phyloP scores from a whole-genome alignment of 306 rosid species.

The Castanopsis chinensis region DNA sequence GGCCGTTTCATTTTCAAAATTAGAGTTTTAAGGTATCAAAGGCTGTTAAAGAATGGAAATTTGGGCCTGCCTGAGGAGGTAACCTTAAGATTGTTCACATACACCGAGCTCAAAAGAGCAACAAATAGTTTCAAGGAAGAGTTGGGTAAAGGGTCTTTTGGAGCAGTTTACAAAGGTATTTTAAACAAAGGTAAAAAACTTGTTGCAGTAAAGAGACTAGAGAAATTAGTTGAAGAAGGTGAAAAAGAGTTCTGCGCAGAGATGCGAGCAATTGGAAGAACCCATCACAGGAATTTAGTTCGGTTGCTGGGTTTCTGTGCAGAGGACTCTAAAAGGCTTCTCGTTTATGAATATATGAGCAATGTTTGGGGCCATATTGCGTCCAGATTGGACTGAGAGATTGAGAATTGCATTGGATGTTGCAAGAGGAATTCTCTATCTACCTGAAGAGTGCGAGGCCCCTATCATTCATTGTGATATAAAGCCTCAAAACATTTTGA shows the following conservation, averaged over 20 bases:
- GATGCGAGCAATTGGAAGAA: slow-evolving; percentile 25
- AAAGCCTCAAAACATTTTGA: slow-evolving; percentile 8
- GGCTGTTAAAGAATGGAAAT: slow-evolving; percentile 9
- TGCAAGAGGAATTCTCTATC: slow-evolving; percentile 5
- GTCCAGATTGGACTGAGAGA: slow-evolving; percentile 10
- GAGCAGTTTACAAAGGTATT: slow-evolving; percentile 18
- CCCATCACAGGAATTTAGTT: slow-evolving; percentile 20
- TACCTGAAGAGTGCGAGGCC: slow-evolving; percentile 1
- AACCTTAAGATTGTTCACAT: slow-evolving; percentile 17
- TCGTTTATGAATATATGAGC: slow-evolving; percentile 18
- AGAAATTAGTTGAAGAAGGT: slow-evolving; percentile 19
- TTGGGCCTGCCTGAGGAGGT: background rate
- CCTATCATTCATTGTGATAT: slow-evolving; percentile 12
- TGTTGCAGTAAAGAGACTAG: slow-evolving; percentile 23
- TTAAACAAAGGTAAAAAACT: slow-evolving; percentile 4
- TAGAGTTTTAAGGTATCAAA: slow-evolving; percentile 9
- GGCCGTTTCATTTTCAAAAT: slow-evolving; percentile 7
- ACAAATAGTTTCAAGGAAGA: slow-evolving; percentile 21
- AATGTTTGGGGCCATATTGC: background rate
- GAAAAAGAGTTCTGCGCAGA: slow-evolving; percentile 17
- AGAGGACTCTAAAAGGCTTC: slow-evolving; percentile 15
- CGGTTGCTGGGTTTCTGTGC: slow-evolving; percentile 5
- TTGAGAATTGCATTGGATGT: slow-evolving; percentile 14
- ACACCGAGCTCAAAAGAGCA: slow-evolving; percentile 17
- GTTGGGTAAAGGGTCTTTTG: slow-evolving; percentile 15